Evolutionary conservation across 305 asterid genomes (phyloP).

Genomic region (Fraxinus xanthoxyloides): DNA sequence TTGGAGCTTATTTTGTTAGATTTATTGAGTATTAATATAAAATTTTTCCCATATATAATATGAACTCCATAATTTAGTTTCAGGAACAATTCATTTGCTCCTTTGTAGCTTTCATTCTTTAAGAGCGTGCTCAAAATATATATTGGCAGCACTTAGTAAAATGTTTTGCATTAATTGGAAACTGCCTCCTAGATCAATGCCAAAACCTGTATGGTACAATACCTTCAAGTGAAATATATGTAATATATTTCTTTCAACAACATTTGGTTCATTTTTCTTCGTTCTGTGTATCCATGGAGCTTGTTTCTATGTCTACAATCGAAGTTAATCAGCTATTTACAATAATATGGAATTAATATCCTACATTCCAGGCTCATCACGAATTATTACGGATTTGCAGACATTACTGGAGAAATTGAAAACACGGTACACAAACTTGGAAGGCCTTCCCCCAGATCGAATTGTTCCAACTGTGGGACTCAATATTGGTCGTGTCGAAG

Average conservation of each 20-base stretch:
- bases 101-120: too few relatives aligned
- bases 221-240: too few relatives aligned
- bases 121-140: neutral
- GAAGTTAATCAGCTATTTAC: too few relatives aligned
- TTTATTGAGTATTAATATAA: neutral
- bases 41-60: neutral
- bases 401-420: constrained; percentile 90
- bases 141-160: neutral
- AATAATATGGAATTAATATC: too few relatives aligned
- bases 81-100: neutral
- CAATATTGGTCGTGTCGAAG: constrained; percentile 89
- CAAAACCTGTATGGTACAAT: neutral
- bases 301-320: too few relatives aligned
- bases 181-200: neutral
- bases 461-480: constrained; percentile 98
- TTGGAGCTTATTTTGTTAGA: neutral
- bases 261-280: too few relatives aligned
- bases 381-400: constrained; percentile 32
- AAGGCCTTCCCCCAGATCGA: constrained; percentile 93
- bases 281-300: too few relatives aligned
- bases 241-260: too few relatives aligned
- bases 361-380: too few relatives aligned
- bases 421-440: constrained; percentile 72
- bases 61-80: neutral
- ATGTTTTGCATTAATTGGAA: neutral